Base-by-base conservation (phyloP, 140 eudicot genomes). In the Flaveria floridana region DNA sequence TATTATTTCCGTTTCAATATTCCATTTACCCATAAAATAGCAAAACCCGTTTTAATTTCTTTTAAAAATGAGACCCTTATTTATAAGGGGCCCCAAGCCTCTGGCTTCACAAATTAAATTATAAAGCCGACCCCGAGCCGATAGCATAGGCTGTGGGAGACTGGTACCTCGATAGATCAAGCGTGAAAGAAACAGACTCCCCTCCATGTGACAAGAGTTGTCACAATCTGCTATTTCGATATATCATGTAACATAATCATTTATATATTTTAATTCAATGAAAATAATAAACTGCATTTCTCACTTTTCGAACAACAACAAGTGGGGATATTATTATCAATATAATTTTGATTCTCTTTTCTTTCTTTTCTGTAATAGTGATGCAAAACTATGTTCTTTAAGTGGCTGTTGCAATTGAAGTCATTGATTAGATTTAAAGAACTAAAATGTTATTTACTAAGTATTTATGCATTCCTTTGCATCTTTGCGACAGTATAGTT, bases 141-240 rank as follows among this genome's bases (percentile, higher is more conserved):
- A 74, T 94, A n/a, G 99, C 97, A 16, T 74, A 88, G 80, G 95
- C 99, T 16, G 96, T 90, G 16, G 99, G 99, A 51, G 99, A 94
- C 77, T 94, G 99, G 99, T 94, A 82, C 68, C 90, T 86, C 51
- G 96, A 88, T 42, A 83, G 99, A 34, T 42, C 87, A 13, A 78
- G 87, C 2, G 76, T 83, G 61, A 94, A 88, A 81, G 85, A 79
- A 73, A 85, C 87, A n/a, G 99, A 94, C 81, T 94, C 97, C 63
- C 84, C 96, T 73, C 98, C 98, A 2, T 94, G 99, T 53, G 97
- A 94, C 81, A 88, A 82, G 72, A 88, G 95, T 4, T 94, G 99
- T 78, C 97, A 90, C 89, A 90, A 94, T 74, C 81, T 94, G 82
- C 86, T 90, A 66, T 90, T 90, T 52, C 83, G 76, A 76, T 84